A percentile compares a stretch with the other conserved stretches of the same genome.
These are phyloP conservation scores for Quercus lobata DNA, from an alignment of 331 rosid species.

Conservation along the genomic window DNA sequence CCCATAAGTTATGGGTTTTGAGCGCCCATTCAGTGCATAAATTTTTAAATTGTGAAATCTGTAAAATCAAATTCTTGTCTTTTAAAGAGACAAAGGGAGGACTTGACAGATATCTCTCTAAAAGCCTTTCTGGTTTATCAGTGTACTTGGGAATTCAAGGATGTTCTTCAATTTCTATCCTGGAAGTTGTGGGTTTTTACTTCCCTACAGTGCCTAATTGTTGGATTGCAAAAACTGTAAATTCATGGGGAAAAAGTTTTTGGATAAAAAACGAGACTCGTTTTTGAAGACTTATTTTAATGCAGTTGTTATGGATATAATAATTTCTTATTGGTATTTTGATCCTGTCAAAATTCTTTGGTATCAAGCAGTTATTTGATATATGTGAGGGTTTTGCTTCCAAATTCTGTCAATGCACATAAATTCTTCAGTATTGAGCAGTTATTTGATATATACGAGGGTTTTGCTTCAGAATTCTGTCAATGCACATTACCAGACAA, in stretches of 20 bases:
- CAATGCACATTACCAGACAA: slow-evolving; percentile 87
- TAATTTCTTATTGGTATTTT: neutral
- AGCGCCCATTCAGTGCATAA: neutral
- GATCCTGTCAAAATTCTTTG: neutral
- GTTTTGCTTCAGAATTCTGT: slow-evolving; percentile 80
- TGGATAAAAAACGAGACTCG: neutral
- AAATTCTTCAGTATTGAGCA: neutral
- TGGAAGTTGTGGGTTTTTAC: too few relatives aligned
- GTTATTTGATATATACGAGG: slow-evolving; percentile 2
- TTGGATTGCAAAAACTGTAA: neutral
- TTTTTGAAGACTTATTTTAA: neutral
- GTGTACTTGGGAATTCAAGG: too few relatives aligned
- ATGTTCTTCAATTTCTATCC: too few relatives aligned
- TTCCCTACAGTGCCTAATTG: neutral
- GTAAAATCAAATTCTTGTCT: too few relatives aligned
- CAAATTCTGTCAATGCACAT: slow-evolving; percentile 87
- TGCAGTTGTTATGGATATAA: neutral
- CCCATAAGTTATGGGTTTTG: neutral
- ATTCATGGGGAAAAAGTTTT: neutral
- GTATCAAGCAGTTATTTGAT: neutral
- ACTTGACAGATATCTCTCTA: too few relatives aligned
- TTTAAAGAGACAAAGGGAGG: too few relatives aligned
- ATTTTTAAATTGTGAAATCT: too few relatives aligned
- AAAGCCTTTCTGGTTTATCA: too few relatives aligned
- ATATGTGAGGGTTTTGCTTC: slow-evolving; percentile 28